These are phyloP conservation scores for Cercospora janseana DNA, from an alignment of 2,329 filamentous ascomycete genomes.

Conservation along the genomic window DNA sequence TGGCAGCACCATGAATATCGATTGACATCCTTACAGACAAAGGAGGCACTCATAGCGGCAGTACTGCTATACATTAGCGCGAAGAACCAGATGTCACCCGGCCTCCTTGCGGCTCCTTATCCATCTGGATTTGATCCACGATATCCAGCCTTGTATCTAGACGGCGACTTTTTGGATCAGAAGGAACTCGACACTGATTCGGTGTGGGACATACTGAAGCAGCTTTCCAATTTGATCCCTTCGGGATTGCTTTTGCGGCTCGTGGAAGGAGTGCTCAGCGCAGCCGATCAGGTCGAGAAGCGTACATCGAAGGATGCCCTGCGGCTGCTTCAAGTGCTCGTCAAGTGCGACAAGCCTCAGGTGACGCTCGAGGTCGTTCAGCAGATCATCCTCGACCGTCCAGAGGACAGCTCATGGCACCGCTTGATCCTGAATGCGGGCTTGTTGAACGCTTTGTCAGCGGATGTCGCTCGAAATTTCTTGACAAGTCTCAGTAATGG, in stretches of 20 bases:
- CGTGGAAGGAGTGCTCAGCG: constrained; percentile 6
- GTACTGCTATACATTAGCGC: constrained; percentile 38
- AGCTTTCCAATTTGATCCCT: constrained; percentile 13
- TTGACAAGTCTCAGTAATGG: constrained; percentile 34
- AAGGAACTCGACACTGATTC: constrained; percentile 11
- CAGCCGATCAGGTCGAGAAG: not conserved
- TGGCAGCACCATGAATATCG: not conserved
- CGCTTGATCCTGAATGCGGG: constrained; percentile 36
- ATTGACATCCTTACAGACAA: constrained; percentile 20
- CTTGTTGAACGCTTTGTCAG: constrained; percentile 38
- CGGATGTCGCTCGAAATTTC: constrained; percentile 34
- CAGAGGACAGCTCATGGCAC: constrained; percentile 46
- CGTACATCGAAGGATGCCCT: constrained; percentile 13
- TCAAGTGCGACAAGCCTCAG: constrained; percentile 18
- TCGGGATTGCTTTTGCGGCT: constrained; percentile 19
- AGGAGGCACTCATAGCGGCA: constrained; percentile 38
- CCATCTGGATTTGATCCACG: constrained; percentile 28
- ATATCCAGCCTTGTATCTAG: constrained; percentile 39
- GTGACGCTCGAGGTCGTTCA: constrained; percentile 15
- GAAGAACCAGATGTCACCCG: constrained; percentile 13
- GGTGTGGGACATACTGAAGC: constrained; percentile 5
- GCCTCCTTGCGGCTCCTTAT: constrained; percentile 35
- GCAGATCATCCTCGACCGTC: constrained; percentile 18
- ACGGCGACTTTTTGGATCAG: constrained; percentile 34
- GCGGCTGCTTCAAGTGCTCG: constrained; percentile 14